Evolutionary conservation across 2,329 filamentous ascomycete species (phyloP), one percentile per base, ranked within the genome.

Genomic region (Fusarium sp.): DNA sequence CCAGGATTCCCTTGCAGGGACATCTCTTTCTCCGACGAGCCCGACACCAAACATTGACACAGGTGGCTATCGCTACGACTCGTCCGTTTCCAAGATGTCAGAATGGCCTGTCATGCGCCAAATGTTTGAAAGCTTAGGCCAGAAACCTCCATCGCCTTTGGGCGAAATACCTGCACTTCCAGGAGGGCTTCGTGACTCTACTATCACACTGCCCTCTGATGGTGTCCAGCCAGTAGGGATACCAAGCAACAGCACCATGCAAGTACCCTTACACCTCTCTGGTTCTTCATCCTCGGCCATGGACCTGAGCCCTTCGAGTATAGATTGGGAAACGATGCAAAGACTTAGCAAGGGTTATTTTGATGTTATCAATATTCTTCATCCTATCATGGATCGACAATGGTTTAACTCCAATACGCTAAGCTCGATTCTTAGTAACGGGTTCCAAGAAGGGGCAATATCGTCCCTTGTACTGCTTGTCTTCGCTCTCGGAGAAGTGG

Each of bases 351-450:
- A 83, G 47, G 80, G 82, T 1, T 89, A 86, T 70, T 89, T 89
- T 71, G 83, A 87, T 67, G 84, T 82, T 3, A 86, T 87, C 75
- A 89, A 89, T 70, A 78, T 86, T 14, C 71, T 88, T 15, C 84
- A 85, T 67, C 87, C 87, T 1, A 81, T 89, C 36, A 78, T 89
- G 70, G 86, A 88, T 63, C 79, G 85, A n/a, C 81, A 86, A 32
- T 77, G 76, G 21, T 89, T 89, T 73, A 77, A 82, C 63, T 78
- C 80, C 9, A 78, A 81, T 36, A 82, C 79, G 3, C 71, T 89
- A 10, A 75, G 77, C 2, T 74, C 78, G 7, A 79, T 88, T 4
- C 71, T 83, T 38, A 78, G 77, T 14, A 78, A 54, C 24, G 72
- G 73, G 0, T 85, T 88, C 65, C 79, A 82, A 64, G 81, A 86